Evolutionary conservation across 2,329 filamentous ascomycete species (phyloP).

Genomic region (Chaetomium strumarium): DNA sequence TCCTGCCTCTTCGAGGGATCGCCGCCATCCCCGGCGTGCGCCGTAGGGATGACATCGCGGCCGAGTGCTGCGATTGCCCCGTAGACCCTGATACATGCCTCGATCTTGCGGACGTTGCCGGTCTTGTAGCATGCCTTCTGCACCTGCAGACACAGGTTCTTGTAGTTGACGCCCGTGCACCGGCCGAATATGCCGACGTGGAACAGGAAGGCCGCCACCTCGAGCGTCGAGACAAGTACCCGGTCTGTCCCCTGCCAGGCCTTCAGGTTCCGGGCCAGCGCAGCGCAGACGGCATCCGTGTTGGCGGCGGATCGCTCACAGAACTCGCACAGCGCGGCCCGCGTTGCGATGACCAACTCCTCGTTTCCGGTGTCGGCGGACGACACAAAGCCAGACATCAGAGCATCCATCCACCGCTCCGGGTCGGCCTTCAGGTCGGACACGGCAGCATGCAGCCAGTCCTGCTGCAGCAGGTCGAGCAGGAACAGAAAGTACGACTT

Average conservation of each 20-base stretch:
- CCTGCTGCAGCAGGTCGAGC: conserved; percentile 39
- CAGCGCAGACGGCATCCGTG: conserved; percentile 41
- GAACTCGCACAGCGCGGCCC: conserved; percentile 56
- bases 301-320: conserved; percentile 38
- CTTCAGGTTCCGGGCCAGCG: conserved; percentile 50
- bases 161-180: conserved; percentile 35
- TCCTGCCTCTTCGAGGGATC: conserved; percentile 32
- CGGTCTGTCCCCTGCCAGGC: conserved; percentile 57
- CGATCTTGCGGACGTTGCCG: conserved; percentile 73
- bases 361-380: conserved; percentile 76
- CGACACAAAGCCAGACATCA: conserved; percentile 63
- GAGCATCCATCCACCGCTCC: conserved; percentile 40
- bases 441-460: conserved; percentile 35
- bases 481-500: conserved; percentile 52
- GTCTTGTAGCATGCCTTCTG: conserved; percentile 81
- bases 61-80: conserved; percentile 52
- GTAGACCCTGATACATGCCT: conserved; percentile 76
- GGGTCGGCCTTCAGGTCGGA: conserved; percentile 29
- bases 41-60: conserved; percentile 4
- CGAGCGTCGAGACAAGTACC: conserved; percentile 67
- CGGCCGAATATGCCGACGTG: conserved; percentile 49
- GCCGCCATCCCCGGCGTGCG: conserved; percentile 18
- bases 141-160: conserved; percentile 59
- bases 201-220: conserved; percentile 71
- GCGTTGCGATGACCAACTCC: conserved; percentile 63